Evolutionary conservation across 345 rosid genomes (phyloP).

Genomic region (Eucalyptus paniculata): DNA sequence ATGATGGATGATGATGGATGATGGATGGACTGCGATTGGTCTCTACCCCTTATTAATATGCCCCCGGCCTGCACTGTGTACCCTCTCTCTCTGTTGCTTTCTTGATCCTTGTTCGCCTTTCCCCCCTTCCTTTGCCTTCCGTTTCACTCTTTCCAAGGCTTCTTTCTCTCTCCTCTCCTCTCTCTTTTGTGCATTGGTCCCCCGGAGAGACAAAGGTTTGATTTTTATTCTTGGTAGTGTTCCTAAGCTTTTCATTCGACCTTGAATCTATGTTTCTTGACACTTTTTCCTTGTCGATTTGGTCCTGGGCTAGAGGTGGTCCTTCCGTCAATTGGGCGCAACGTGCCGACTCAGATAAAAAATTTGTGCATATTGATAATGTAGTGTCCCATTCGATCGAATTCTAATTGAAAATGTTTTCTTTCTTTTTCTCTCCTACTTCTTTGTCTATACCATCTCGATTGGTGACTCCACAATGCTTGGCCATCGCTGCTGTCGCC

Average conservation of each 20-base stretch:
- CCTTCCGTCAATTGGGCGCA: neutral
- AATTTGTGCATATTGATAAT: neutral
- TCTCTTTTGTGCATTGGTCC: neutral
- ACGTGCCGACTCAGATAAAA: neutral
- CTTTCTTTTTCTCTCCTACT: neutral
- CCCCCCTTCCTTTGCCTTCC: neutral
- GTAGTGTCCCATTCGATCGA: neutral
- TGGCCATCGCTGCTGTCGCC: neutral
- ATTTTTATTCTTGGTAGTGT: neutral
- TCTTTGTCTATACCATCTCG: neutral
- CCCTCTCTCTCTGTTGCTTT: neutral
- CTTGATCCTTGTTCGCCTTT: neutral
- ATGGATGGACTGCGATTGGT: neutral
- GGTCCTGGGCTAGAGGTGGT: neutral
- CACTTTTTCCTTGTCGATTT: neutral
- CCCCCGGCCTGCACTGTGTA: neutral
- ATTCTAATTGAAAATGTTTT: neutral
- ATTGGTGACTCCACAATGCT: neutral
- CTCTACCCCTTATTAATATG: neutral
- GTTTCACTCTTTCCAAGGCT: neutral
- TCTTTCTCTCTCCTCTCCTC: neutral
- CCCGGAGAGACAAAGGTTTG: neutral
- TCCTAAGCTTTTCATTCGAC: neutral
- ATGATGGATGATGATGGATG: neutral
- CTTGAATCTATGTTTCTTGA: neutral